These are phyloP conservation scores for Liriodendron chinense DNA, from an alignment of 164 flowering plant genomes.

Conservation along the genomic window DNA sequence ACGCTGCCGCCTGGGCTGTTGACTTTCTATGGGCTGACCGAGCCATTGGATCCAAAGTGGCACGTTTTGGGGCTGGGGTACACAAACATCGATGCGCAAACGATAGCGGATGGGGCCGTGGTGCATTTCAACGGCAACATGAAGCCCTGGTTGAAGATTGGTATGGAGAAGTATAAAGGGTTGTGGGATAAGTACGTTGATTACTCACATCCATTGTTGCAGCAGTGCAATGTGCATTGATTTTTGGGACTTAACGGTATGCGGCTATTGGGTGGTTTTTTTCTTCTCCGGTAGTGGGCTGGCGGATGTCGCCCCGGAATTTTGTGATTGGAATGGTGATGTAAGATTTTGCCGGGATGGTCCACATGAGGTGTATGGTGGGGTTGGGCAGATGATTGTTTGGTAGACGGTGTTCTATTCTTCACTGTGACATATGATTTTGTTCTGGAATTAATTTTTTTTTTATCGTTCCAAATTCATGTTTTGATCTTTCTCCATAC, in stretches of 20 bases:
- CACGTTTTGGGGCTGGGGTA: conserved; percentile 83
- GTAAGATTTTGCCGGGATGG: background rate
- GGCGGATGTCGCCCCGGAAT: background rate
- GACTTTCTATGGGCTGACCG: conserved; percentile 79
- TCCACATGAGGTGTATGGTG: background rate
- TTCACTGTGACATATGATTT: background rate
- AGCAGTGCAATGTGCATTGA: conserved; percentile 71
- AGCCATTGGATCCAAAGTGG: conserved; percentile 71
- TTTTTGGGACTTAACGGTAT: background rate
- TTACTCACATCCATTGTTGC: conserved; percentile 59
- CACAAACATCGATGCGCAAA: conserved; percentile 56
- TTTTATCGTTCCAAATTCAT: too few species aligned
- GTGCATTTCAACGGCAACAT: conserved; percentile 82
- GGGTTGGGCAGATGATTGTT: background rate
- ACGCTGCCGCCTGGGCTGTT: conserved; percentile 82
- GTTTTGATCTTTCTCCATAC: too few species aligned
- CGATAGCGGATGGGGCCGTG: conserved; percentile 74
- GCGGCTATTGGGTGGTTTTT: background rate
- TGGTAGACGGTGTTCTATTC: background rate
- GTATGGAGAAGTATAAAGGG: conserved; percentile 75
- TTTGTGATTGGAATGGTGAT: background rate
- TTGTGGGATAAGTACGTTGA: conserved; percentile 79
- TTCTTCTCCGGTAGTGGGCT: background rate
- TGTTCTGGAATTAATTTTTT: background rate
- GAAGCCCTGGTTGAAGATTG: conserved; percentile 90